Evolutionary conservation across 768 basidiomycete genomes (phyloP).

Genomic region (Kwoniella bestiolae): DNA sequence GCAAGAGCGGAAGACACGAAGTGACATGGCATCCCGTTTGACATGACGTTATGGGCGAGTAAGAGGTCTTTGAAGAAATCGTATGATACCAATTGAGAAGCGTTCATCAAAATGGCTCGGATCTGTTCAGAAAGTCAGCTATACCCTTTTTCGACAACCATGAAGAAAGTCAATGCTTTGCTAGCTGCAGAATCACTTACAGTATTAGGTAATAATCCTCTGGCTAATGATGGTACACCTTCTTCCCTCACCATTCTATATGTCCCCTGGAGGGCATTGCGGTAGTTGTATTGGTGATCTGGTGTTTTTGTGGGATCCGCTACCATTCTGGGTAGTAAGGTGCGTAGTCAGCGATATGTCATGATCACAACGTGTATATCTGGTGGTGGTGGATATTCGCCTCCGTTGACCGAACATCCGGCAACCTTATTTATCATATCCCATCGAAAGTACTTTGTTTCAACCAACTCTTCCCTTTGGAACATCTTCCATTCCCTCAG

Average conservation of each 20-base stretch:
- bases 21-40: constrained; percentile 52
- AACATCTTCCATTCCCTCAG: too few species aligned
- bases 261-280: constrained; percentile 52
- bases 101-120: constrained; percentile 55
- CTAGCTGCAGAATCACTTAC: constrained; percentile 30
- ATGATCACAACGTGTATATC: not conserved
- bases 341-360: not conserved
- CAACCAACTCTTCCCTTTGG: too few species aligned
- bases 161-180: not conserved
- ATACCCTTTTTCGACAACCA: not conserved
- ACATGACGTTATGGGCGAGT: constrained; percentile 36
- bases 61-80: constrained; percentile 54
- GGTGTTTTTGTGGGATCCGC: constrained; percentile 51
- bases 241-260: constrained; percentile 52
- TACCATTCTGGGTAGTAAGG: constrained; percentile 44
- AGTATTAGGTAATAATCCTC: constrained; percentile 52
- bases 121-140: constrained; percentile 29
- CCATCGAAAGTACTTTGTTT: too few species aligned
- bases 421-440: too few species aligned
- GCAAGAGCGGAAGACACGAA: constrained; percentile 50
- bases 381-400: not conserved
- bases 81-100: constrained; percentile 54
- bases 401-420: too few species aligned
- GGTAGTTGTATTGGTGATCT: constrained; percentile 43
- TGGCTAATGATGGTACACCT: constrained; percentile 37